Evolutionary conservation across 768 basidiomycete genomes (phyloP).

Genomic region (Cystobasidium ongulense): DNA sequence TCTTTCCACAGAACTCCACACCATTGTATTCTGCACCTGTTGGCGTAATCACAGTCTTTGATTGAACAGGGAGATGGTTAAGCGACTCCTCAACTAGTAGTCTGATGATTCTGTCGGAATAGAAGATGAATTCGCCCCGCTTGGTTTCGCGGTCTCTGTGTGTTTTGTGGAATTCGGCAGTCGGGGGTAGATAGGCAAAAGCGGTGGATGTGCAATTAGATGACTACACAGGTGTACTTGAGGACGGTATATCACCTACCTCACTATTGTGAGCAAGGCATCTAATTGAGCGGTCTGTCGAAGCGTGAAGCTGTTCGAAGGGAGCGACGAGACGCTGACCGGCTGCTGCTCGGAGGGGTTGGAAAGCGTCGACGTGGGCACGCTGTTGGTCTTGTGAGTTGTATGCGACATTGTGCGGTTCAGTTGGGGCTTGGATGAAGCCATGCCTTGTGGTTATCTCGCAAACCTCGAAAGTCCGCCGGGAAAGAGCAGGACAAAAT

Average conservation of each 20-base stretch:
- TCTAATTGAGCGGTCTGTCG: constrained; percentile 64
- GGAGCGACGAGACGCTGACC: constrained; percentile 9
- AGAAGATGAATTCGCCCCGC: constrained; percentile 88
- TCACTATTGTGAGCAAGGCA: constrained; percentile 58
- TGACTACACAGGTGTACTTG: too few relatives aligned
- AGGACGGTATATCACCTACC: background rate
- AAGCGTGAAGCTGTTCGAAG: constrained; percentile 24
- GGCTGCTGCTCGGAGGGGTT: constrained; percentile 5
- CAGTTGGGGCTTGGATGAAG: background rate
- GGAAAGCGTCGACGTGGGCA: constrained; percentile 23
- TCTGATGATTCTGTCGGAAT: constrained; percentile 73
- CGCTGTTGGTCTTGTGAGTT: constrained; percentile 25
- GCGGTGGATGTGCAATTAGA: too few relatives aligned
- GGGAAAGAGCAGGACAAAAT: too few relatives aligned
- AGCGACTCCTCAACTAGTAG: constrained; percentile 57
- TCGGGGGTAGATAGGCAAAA: too few relatives aligned
- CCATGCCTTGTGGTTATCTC: too few relatives aligned
- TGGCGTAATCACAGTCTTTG: constrained; percentile 65
- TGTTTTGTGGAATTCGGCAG: too few relatives aligned
- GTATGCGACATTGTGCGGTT: constrained; percentile 13
- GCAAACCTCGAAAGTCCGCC: too few relatives aligned
- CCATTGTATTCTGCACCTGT: constrained; percentile 62
- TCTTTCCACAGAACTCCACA: constrained; percentile 85
- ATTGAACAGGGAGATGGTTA: constrained; percentile 73
- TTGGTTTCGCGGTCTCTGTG: constrained; percentile 69